phyloP scores from a whole-genome alignment of 2,329 filamentous ascomycete genomes.

The Aureobasidium sp. region DNA sequence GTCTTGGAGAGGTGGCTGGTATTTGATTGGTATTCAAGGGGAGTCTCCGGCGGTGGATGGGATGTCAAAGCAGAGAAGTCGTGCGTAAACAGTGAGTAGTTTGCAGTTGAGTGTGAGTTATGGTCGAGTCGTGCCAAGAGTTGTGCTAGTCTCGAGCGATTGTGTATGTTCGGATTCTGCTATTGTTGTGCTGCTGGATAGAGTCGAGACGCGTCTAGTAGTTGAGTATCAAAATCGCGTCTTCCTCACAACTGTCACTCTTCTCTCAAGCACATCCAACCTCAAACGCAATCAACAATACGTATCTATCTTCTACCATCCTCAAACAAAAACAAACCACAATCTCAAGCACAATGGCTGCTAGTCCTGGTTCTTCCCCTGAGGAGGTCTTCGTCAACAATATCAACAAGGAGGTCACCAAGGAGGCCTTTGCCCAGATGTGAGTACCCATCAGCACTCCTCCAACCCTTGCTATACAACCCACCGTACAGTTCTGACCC shows the following conservation, averaged over 20 bases:
- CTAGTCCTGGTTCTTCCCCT: no score
- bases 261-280: neutral
- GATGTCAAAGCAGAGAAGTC: no score
- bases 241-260: neutral
- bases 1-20: no score
- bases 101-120: neutral
- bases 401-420: neutral
- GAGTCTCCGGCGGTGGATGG: no score
- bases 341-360: no score
- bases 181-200: neutral
- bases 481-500: neutral
- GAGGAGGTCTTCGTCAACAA: neutral
- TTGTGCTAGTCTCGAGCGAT: neutral
- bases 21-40: no score
- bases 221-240: neutral
- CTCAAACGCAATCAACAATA: no score
- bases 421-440: neutral
- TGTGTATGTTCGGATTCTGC: neutral
- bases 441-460: neutral
- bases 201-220: neutral
- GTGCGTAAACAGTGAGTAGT: no score
- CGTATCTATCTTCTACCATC: neutral
- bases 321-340: no score
- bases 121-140: neutral
- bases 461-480: neutral